phyloP scores from a whole-genome alignment of 257 asterid genomes.

The Fraxinus quadrangulata region DNA sequence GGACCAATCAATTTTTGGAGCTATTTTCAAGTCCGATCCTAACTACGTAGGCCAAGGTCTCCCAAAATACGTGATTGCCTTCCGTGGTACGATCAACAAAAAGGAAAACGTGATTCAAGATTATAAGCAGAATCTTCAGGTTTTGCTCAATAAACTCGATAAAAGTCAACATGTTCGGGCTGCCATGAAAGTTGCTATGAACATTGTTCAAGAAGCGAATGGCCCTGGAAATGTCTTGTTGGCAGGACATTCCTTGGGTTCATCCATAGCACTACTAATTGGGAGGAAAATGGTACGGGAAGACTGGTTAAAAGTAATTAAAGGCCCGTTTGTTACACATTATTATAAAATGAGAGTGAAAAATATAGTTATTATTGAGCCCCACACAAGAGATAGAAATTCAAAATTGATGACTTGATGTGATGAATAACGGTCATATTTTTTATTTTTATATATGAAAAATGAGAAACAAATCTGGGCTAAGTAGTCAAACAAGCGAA shows the following conservation, averaged over 20 bases:
- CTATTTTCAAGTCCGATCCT: constrained; percentile 33
- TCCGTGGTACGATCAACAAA: constrained; percentile 64
- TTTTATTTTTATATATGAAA: no score
- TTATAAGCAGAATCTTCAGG: constrained; percentile 54
- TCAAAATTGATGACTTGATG: no score
- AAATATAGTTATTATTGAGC: no score
- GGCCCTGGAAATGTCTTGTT: constrained; percentile 54
- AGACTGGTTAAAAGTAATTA: neutral
- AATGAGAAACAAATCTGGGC: no score
- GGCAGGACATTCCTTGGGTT: constrained; percentile 76
- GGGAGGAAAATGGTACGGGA: constrained; percentile 50
- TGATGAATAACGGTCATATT: no score
- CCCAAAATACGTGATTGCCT: constrained; percentile 57
- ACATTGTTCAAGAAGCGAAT: constrained; percentile 9
- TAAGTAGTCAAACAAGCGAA: neutral
- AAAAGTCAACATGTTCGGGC: constrained; percentile 41
- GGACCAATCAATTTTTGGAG: constrained; percentile 61
- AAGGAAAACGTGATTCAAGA: constrained; percentile 46
- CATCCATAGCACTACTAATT: constrained; percentile 59
- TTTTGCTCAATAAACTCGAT: constrained; percentile 45
- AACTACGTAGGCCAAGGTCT: constrained; percentile 30
- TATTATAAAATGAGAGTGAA: no score
- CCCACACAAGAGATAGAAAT: no score
- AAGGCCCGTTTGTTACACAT: no score
- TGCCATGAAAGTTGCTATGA: constrained; percentile 33